These are phyloP conservation scores for Crocinoboletus sp. DNA, from an alignment of 1,284 basidiomycete genomes.

Conservation along the genomic window DNA sequence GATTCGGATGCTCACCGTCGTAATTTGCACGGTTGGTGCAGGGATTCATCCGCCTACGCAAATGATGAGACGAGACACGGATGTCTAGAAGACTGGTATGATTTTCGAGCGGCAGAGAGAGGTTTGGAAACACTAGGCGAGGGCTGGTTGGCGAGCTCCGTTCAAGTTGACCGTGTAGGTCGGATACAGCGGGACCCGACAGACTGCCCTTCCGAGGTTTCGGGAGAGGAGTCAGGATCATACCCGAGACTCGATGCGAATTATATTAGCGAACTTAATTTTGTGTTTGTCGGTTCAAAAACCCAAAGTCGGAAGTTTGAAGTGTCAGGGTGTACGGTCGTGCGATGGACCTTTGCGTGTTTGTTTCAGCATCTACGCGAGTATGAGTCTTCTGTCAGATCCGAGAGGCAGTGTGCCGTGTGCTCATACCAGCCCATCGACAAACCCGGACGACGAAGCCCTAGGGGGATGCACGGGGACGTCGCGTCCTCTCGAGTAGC, in stretches of 20 bases:
- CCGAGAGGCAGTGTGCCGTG: neutral
- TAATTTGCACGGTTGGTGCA: conserved; percentile 16
- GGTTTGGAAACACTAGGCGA: conserved; percentile 40
- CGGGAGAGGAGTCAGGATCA: neutral
- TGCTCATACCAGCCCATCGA: neutral
- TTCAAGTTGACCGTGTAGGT: conserved; percentile 2
- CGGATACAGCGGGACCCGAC: conserved; percentile 11
- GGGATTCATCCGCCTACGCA: conserved; percentile 58
- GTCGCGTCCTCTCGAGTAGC: too few relatives aligned
- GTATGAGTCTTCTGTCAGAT: neutral
- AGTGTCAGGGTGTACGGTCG: conserved; percentile 3
- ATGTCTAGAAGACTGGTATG: conserved; percentile 58
- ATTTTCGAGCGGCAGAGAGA: conserved; percentile 51
- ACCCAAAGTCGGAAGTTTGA: neutral
- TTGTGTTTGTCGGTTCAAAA: conserved; percentile 9
- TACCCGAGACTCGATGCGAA: neutral
- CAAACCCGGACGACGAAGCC: neutral
- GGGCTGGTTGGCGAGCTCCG: conserved; percentile 10
- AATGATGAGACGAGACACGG: conserved; percentile 47
- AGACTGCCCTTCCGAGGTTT: conserved; percentile 10
- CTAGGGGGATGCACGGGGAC: too few relatives aligned
- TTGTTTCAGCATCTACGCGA: neutral
- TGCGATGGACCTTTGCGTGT: neutral
- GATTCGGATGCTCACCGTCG: neutral
- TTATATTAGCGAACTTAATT: conserved; percentile 24